These are phyloP conservation scores for Malus sylvestris DNA, from an alignment of 306 rosid species.

Conservation along the genomic window DNA sequence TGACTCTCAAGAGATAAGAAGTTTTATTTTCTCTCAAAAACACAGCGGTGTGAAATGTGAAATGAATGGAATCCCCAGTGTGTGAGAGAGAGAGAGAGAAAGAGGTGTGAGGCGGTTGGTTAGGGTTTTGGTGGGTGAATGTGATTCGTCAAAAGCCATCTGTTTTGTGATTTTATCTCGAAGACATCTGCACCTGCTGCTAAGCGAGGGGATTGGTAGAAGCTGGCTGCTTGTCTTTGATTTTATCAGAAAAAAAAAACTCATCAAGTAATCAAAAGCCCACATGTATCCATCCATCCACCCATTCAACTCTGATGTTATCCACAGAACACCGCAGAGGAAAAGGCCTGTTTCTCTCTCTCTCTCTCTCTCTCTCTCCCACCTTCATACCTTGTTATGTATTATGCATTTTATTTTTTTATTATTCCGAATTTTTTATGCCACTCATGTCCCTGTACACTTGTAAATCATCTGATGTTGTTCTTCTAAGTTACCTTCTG, in stretches of 20 bases:
- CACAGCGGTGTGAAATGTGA: neutral
- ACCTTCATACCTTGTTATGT: neutral
- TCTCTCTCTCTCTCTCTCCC: slow-evolving; percentile 9
- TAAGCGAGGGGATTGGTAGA: slow-evolving; percentile 38
- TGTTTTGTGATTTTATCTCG: slow-evolving; percentile 20
- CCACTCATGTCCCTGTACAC: neutral
- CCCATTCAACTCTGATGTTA: slow-evolving; percentile 31
- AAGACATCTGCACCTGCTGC: slow-evolving; percentile 21
- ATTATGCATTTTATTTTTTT: neutral
- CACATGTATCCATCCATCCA: slow-evolving; percentile 26
- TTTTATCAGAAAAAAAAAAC: slow-evolving; percentile 10
- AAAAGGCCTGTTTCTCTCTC: slow-evolving; percentile 32
- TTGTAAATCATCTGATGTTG: neutral
- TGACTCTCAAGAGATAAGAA: neutral
- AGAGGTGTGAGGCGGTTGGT: neutral
- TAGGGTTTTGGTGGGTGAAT: slow-evolving; percentile 17
- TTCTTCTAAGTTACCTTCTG: neutral
- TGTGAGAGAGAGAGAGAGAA: slow-evolving; percentile 1
- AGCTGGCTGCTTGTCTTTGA: slow-evolving; percentile 32
- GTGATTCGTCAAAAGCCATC: slow-evolving; percentile 34
- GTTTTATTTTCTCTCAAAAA: neutral
- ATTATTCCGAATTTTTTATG: neutral
- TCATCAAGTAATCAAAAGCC: neutral
- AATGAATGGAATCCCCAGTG: slow-evolving; percentile 38
- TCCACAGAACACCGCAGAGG: slow-evolving; percentile 30